Percentiles rank a stretch among this genome's conserved stretches.
Evolutionary conservation across 805 yeast species (phyloP).

Genomic region (Wickerhamiella australiensis): DNA sequence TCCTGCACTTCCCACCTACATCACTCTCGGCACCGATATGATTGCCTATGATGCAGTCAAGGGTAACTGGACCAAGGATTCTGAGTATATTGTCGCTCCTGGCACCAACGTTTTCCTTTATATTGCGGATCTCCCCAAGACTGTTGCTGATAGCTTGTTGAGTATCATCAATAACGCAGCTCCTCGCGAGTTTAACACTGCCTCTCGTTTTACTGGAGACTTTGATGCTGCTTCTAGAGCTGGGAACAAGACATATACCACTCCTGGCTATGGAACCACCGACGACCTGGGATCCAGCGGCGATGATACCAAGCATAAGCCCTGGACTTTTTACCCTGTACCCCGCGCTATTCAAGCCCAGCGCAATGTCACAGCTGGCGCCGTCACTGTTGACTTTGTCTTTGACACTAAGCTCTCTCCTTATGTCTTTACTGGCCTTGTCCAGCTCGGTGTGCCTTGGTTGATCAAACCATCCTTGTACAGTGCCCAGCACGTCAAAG

Average conservation of each 20-base stretch:
- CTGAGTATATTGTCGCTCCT: constrained; percentile 73
- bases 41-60: constrained; percentile 73
- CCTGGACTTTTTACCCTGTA: constrained; percentile 45
- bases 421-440: constrained; percentile 38
- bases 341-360: constrained; percentile 68
- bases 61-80: constrained; percentile 69
- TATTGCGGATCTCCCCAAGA: constrained; percentile 43
- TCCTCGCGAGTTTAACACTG: constrained; percentile 21
- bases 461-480: constrained; percentile 17
- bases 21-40: constrained; percentile 74
- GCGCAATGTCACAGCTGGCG: constrained; percentile 22
- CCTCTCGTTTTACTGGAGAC: constrained; percentile 8
- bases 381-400: constrained; percentile 48
- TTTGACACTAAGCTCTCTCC: constrained; percentile 65
- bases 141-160: constrained; percentile 43
- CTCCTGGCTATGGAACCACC: constrained; percentile 65
- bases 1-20: constrained; percentile 32
- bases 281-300: constrained; percentile 84
- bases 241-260: constrained; percentile 21
- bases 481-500: constrained; percentile 24
- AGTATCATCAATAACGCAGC: constrained; percentile 38
- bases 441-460: constrained; percentile 22
- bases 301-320: constrained; percentile 61
- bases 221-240: constrained; percentile 1
- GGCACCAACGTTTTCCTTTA: constrained; percentile 69